These are phyloP conservation scores for Serendipita sp. DNA, from an alignment of 768 basidiomycete genomes.

Conservation along the genomic window DNA sequence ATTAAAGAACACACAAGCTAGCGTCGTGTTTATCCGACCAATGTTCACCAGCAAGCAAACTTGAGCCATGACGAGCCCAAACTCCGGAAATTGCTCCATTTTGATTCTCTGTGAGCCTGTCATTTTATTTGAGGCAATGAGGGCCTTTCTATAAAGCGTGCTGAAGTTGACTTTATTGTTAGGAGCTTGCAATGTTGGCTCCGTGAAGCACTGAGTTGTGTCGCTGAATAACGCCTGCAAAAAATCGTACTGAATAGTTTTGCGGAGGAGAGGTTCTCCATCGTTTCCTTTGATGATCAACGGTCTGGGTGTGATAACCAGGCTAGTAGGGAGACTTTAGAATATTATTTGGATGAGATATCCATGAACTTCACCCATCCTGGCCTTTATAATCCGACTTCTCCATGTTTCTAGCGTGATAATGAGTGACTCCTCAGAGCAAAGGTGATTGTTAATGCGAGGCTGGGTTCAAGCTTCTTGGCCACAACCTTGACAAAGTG, in stretches of 20 bases:
- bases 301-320: constrained; percentile 3
- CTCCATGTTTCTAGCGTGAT: not conserved
- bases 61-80: constrained; percentile 58
- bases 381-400: not conserved
- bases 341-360: not conserved
- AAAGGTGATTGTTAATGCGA: not conserved
- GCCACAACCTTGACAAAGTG: not conserved
- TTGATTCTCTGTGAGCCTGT: constrained; percentile 59
- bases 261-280: constrained; percentile 48
- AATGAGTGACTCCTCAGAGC: not conserved
- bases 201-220: constrained; percentile 44
- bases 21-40: constrained; percentile 66
- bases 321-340: not conserved
- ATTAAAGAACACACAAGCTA: constrained; percentile 62
- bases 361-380: not conserved
- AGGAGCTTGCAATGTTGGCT: constrained; percentile 31
- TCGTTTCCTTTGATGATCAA: constrained; percentile 21
- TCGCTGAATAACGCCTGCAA: constrained; percentile 67
- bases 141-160: constrained; percentile 68
- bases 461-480: not conserved
- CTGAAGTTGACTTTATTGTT: constrained; percentile 53
- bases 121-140: constrained; percentile 55
- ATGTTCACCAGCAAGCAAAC: constrained; percentile 59
- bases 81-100: constrained; percentile 44
- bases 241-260: constrained; percentile 65